Base-by-base conservation (phyloP, 805 yeast species). In the Candida arabinofermentans region DNA sequence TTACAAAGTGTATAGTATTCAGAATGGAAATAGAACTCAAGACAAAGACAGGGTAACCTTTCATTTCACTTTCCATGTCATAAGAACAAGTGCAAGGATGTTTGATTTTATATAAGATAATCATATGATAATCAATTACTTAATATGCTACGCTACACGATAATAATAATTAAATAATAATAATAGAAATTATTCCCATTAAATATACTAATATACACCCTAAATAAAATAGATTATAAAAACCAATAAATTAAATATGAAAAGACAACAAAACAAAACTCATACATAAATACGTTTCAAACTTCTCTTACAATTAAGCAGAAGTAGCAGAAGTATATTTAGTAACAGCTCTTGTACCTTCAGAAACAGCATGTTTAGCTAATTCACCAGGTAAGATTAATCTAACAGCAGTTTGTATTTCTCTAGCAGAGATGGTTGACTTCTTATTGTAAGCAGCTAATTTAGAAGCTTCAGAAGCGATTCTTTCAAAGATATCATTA, bases 401-500 rank as follows among this genome's bases (percentile, higher is more conserved):
- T 81, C 96, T 87, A 56, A 89, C 96, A 59, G 96, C 96, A 59
- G 96, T 89, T 78, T 89, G 96, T 62, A 89, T 89, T 76, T 89
- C 96, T 77, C 96, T 87, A 47, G 96, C 93, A 55, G 96, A 88
- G 65, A 91, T 90, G 60, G 98, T 90, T 45, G 96, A 87, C 76
- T 89, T 90, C 81, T 89, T 89, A 86, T 90, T 90, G 85, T 90
- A 90, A 65, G 96, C 96, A 72, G 97, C 97, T 62, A 91, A 82
- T 75, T 90, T 91, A 55, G 97, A 90, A 61, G 97, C 96, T 76
- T 90, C 97, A 59, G 91, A 73, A 59, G 97, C 97, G 63, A 91
- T 86, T 79, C 98, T 90, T 79, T 90, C 97, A 66, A 90, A 91
- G 67, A 90, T 88, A 73, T 91, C 97, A 74, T 89, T 90, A 58